A percentile compares a stretch with the other conserved stretches of the same genome.
Evolutionary conservation across 768 basidiomycete species (phyloP).

Genomic region (Dentipellis sp.): DNA sequence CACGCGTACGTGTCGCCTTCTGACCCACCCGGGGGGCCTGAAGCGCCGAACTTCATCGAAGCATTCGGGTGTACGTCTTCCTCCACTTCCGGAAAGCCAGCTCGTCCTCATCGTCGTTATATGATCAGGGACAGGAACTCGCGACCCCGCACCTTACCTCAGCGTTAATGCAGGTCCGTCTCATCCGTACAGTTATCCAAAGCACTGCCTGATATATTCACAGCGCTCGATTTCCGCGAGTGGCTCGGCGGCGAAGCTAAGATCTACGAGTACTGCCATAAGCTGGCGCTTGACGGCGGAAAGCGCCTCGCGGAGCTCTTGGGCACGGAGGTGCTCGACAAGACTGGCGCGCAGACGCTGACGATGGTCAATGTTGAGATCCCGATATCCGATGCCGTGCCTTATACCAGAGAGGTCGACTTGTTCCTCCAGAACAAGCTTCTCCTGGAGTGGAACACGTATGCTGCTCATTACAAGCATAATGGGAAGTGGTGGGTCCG

Average conservation of each 20-base stretch:
- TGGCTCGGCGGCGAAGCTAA: slow-evolving; percentile 67
- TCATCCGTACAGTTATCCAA: neutral
- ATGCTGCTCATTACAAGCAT: slow-evolving; percentile 21
- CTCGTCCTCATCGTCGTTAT: neutral
- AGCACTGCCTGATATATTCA: neutral
- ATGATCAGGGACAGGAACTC: slow-evolving; percentile 54
- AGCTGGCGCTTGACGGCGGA: slow-evolving; percentile 61
- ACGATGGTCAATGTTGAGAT: slow-evolving; percentile 58
- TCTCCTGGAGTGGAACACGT: slow-evolving; percentile 21
- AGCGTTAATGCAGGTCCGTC: slow-evolving; percentile 43
- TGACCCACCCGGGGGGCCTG: slow-evolving; percentile 23
- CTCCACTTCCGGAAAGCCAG: neutral
- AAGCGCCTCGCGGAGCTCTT: slow-evolving; percentile 47
- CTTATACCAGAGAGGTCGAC: slow-evolving; percentile 13
- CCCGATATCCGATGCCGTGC: slow-evolving; percentile 22
- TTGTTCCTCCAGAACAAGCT: slow-evolving; percentile 16
- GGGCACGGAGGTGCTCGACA: slow-evolving; percentile 55
- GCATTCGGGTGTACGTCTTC: slow-evolving; percentile 42
- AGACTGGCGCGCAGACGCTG: slow-evolving; percentile 43
- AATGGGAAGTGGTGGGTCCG: slow-evolving; percentile 26
- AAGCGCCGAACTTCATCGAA: slow-evolving; percentile 30
- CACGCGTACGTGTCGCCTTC: slow-evolving; percentile 39
- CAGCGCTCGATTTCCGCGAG: slow-evolving; percentile 65
- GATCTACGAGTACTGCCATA: slow-evolving; percentile 64
- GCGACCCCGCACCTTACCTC: slow-evolving; percentile 44